These are phyloP conservation scores for Rhodotorula sp. DNA, from an alignment of 1,284 basidiomycete species.

Conservation along the genomic window DNA sequence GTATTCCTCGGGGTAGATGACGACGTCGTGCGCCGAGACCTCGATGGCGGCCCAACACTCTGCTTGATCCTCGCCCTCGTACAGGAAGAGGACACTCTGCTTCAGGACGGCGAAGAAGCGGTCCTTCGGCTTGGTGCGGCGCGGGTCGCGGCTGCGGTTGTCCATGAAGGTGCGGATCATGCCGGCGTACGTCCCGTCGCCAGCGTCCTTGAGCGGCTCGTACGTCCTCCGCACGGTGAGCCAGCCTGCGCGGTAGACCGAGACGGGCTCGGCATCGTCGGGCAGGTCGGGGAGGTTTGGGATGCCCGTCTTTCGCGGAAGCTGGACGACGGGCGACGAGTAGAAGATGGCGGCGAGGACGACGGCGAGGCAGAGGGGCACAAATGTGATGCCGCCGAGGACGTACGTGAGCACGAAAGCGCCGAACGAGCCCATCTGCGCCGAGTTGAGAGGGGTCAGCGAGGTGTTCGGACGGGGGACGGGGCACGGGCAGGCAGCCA, in stretches of 20 bases:
- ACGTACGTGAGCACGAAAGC: conserved; percentile 69
- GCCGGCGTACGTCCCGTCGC: conserved; percentile 46
- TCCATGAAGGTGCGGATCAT: conserved; percentile 49
- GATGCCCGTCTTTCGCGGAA: conserved; percentile 20
- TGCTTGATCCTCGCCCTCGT: conserved; percentile 82
- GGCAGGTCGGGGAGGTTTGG: not conserved
- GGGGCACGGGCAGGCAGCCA: not conserved
- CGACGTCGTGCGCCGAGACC: conserved; percentile 68
- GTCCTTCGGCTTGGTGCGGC: conserved; percentile 75
- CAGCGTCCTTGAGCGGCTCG: conserved; percentile 56
- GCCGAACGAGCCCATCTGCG: conserved; percentile 20
- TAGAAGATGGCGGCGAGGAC: conserved; percentile 60
- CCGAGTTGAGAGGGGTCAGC: not conserved
- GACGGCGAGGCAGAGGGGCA: conserved; percentile 67
- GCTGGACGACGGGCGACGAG: conserved; percentile 39
- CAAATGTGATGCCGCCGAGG: conserved; percentile 80
- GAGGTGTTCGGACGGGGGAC: not conserved
- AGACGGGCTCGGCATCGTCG: conserved; percentile 28
- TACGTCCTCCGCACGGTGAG: conserved; percentile 80
- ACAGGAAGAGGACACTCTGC: conserved; percentile 82
- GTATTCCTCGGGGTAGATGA: conserved; percentile 68
- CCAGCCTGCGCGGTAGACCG: conserved; percentile 75
- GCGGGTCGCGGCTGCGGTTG: conserved; percentile 60
- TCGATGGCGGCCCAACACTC: conserved; percentile 85
- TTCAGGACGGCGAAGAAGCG: conserved; percentile 86